Percentiles rank a stretch among this genome's conserved stretches.
Conservation (phyloP, 805 yeast genomes). For the Trichomonascus vanleenenianus region DNA sequence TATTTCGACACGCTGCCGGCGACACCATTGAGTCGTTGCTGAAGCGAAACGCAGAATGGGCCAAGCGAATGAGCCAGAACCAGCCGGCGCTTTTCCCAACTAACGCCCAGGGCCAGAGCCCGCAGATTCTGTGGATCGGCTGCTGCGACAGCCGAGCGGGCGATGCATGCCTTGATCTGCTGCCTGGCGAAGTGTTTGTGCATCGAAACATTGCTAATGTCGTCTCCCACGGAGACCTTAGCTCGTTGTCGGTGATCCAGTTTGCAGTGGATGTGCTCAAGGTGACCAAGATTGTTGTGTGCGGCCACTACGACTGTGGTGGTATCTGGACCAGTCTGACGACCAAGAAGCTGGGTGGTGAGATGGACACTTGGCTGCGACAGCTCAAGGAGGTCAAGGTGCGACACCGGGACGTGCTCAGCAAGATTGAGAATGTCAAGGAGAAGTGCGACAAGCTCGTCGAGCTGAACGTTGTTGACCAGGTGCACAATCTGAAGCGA, state of each 20-base stretch:
- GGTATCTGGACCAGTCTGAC: constrained; percentile 78
- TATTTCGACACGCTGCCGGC: constrained; percentile 28
- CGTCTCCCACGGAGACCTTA: constrained; percentile 55
- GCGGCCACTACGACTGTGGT: constrained; percentile 96
- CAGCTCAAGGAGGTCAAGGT: constrained; percentile 61
- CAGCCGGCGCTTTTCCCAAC: constrained; percentile 52
- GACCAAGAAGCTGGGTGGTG: constrained; percentile 55
- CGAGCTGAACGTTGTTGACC: constrained; percentile 68
- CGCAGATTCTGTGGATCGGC: constrained; percentile 90
- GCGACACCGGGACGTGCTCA: constrained; percentile 44
- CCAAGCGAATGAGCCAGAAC: constrained; percentile 35
- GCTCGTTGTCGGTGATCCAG: constrained; percentile 72
- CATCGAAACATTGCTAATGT: constrained; percentile 86
- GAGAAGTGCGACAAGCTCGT: constrained; percentile 55
- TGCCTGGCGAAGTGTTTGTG: constrained; percentile 88
- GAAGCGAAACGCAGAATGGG: constrained; percentile 38
- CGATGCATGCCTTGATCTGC: constrained; percentile 65
- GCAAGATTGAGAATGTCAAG: constrained; percentile 41
- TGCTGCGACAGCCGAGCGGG: constrained; percentile 90
- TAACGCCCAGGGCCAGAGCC: constrained; percentile 80
- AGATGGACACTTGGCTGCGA: constrained; percentile 64
- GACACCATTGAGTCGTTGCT: constrained; percentile 31
- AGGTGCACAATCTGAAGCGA: constrained; percentile 53
- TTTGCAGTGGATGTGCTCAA: constrained; percentile 80
- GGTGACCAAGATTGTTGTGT: constrained; percentile 72